Evolutionary conservation across 2,329 filamentous ascomycete genomes (phyloP), one percentile per base, ranked within the genome.

Genomic region (Xylariaceae sp.): DNA sequence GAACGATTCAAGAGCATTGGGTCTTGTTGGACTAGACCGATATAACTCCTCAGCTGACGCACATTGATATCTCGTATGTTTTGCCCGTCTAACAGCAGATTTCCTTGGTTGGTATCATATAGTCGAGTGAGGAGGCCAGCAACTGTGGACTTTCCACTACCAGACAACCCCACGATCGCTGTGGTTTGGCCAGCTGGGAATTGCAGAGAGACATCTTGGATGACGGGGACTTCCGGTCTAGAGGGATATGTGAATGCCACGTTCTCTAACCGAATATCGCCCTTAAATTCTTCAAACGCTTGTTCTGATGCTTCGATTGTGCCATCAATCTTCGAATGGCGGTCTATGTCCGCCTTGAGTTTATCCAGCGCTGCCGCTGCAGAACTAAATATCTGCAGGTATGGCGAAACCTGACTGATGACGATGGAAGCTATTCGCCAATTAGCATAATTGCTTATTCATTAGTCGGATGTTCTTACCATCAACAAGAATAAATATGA

Each of bases 401-500:
- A 86, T 0, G 84, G 84, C 1, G 82, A 83, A 61, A 87, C 82
- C 60, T 84, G 81, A 31, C 83, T 83, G 16, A 87, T 75, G 2
- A 87, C 79, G 36, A 87, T 78, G 0, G 82, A 82, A 24, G 83
- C 74, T 75, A 54, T 21, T 24, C 78, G 74, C 59, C 1, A 58
- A 44, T 62, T 60, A 34, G 37, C 78, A 14, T 74, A 23, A 19
- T 3, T 26, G 16, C 16, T 33, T 33, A 56, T 44, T 33, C 14
- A 31, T 7, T 23, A 9, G 6, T 4, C 17, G 6, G 28, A 29
- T 16, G 9, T 19, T 60, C 73, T 61, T 71, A 78, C 77, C 84
- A 61, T 88, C 86, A 1, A 88, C 77, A 9, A 88, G 82, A 26
- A 88, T 74, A 50, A 88, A 85, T 11, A 88, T 84, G 26, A 87